Conservation (phyloP, 768 basidiomycete species). For the Holtermanniella nyarrowii region DNA sequence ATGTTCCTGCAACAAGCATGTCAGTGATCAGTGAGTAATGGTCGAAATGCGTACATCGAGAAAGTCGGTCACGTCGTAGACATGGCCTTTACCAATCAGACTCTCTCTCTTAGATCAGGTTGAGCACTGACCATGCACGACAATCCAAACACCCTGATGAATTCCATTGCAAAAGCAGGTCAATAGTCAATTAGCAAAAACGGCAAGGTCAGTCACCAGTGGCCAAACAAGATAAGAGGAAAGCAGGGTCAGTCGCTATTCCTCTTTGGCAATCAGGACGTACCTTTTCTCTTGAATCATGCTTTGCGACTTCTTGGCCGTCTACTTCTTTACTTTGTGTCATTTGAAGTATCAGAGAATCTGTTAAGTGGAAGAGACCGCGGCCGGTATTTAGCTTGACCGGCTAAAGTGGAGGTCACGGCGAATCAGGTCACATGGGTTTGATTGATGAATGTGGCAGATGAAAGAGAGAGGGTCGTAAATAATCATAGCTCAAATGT, state of each 20-base stretch:
- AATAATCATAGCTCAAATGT: too few relatives aligned
- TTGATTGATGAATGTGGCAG: too few relatives aligned
- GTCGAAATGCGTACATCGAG: conserved; percentile 26
- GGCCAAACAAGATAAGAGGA: too few relatives aligned
- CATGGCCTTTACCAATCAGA: conserved; percentile 20
- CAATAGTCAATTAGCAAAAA: background rate
- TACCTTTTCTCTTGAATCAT: conserved; percentile 45
- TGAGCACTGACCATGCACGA: conserved; percentile 29
- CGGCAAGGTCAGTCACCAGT: too few relatives aligned
- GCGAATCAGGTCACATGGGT: too few relatives aligned
- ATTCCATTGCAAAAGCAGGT: background rate
- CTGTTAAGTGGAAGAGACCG: background rate
- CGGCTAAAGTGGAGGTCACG: background rate
- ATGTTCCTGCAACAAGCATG: conserved; percentile 24
- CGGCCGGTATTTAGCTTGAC: too few relatives aligned
- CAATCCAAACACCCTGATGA: conserved; percentile 35
- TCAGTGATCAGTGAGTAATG: background rate
- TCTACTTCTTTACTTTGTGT: conserved; percentile 23
- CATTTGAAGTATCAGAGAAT: too few relatives aligned
- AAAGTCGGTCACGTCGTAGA: conserved; percentile 41
- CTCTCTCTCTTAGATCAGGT: background rate
- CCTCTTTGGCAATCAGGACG: background rate
- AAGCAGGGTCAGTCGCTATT: too few relatives aligned
- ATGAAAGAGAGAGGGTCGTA: too few relatives aligned
- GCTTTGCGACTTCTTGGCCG: conserved; percentile 42